Evolutionary conservation across 2,329 filamentous ascomycete species (phyloP).

Genomic region (Colletotrichum horii): DNA sequence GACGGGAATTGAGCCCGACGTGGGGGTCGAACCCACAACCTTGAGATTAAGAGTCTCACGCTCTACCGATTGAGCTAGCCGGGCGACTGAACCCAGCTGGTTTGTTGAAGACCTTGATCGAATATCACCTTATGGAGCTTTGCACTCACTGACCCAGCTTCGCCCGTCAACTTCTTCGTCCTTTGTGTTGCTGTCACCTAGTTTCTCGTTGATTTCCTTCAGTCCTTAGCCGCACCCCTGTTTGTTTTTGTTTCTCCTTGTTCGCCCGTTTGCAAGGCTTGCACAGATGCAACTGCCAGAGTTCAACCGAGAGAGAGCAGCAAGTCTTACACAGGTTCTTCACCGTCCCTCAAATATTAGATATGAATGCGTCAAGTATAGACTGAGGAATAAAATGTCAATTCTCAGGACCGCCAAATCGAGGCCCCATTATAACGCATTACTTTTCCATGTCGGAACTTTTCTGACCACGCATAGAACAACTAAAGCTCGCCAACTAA

Average conservation of each 20-base stretch:
- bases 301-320: not conserved
- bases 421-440: not conserved
- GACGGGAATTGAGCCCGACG: conserved; percentile 27
- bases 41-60: conserved; percentile 68
- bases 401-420: not conserved
- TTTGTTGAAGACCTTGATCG: fast-evolving
- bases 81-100: conserved; percentile 1
- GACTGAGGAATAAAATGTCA: not conserved
- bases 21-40: conserved; percentile 28
- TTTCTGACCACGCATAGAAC: not conserved
- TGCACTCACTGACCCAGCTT: not conserved
- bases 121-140: fast-evolving
- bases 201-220: not conserved
- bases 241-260: not conserved
- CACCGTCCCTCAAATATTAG: not conserved
- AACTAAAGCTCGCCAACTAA: not conserved
- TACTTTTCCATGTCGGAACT: not conserved
- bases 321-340: no score
- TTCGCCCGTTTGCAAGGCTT: not conserved
- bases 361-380: not conserved
- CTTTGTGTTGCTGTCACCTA: not conserved
- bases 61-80: conserved; percentile 63
- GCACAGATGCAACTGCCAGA: not conserved
- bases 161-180: not conserved
- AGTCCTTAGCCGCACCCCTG: not conserved